Evolutionary conservation across 1,139 yeast genomes (phyloP).

Genomic region (Debaryomyces psychrophilus): DNA sequence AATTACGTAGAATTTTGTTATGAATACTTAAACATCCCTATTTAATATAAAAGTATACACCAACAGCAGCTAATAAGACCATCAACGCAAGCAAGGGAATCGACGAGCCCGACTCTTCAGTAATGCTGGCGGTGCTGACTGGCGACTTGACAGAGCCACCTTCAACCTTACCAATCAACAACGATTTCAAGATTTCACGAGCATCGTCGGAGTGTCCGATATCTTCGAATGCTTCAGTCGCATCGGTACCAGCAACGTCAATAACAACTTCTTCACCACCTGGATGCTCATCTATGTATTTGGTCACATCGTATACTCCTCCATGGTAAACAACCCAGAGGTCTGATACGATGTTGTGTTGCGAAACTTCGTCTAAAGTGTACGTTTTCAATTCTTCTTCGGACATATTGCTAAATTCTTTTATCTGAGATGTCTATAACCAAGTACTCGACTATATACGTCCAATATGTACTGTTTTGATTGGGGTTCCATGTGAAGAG

Average conservation of each 20-base stretch:
- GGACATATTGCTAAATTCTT: neutral
- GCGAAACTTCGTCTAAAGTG: slow-evolving; percentile 66
- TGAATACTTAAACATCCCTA: slow-evolving; percentile 3
- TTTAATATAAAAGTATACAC: slow-evolving; percentile 50
- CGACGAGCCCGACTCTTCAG: slow-evolving; percentile 31
- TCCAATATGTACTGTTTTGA: neutral
- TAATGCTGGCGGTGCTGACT: slow-evolving; percentile 23
- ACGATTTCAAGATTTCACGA: slow-evolving; percentile 66
- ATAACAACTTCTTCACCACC: slow-evolving; percentile 98
- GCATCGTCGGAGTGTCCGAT: slow-evolving; percentile 99
- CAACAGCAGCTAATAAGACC: slow-evolving; percentile 56
- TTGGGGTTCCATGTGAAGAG: slow-evolving; percentile 4
- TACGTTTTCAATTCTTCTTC: slow-evolving; percentile 30
- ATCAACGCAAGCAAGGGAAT: slow-evolving; percentile 49
- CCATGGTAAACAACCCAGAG: slow-evolving; percentile 91
- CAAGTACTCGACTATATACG: neutral
- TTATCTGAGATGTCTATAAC: neutral
- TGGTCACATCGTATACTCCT: slow-evolving; percentile 83
- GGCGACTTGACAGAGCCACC: slow-evolving; percentile 44
- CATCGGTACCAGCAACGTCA: slow-evolving; percentile 91
- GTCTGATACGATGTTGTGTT: slow-evolving; percentile 78
- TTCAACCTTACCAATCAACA: slow-evolving; percentile 66
- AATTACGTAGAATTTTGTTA: neutral
- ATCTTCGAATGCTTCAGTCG: slow-evolving; percentile 92
- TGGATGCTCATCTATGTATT: slow-evolving; percentile 87